Base-by-base conservation (phyloP, 1,139 yeast species). In the Suhomyces choctaworum region DNA sequence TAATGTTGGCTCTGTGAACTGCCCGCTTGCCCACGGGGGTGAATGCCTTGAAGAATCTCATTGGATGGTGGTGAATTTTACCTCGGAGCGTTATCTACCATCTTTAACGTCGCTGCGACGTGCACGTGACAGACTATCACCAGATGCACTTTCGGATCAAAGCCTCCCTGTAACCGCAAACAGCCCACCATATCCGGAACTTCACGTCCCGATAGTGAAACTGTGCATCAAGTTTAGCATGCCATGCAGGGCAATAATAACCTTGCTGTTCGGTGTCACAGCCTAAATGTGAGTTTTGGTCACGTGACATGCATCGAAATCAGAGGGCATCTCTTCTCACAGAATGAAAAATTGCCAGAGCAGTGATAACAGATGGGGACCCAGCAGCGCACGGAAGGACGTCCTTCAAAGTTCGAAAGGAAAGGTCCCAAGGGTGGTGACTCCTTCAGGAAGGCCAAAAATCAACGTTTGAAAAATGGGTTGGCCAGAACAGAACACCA, bases 401-500 rank as follows among this genome's bases (percentile, higher is more conserved):
- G 28, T 32, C 48, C 26, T 50, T 54, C 13, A 46, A 55, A 38
- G 47, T 50, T 52, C 24, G 31, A 32, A n/a, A 32, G 39, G 12
- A 55, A 54, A 31, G 44, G 51, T 21, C 41, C 46, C 31, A 54
- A 51, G 47, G 23, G 28, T 10, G 25, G 27, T 5, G 7, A 16
- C 24, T 30, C 29, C 21, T 28, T 34, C 1, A 27, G 22, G 12
- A 9, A 15, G 5, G 16, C 74, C 40, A 78, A 76, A 53, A 84
- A 83, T 59, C 73, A 80, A 74, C 53, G 86, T 52, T 65, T 86
- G 34, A 76, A 77, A 56, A 78, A 84, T 11, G 80, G 80, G 16
- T 58, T 89, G 51, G 78, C 78, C 49, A 73, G 78, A 48, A 64
- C 82, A 38, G 95, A 92, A 52, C 71, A 73, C 33, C 82, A 82